Percentiles rank a stretch among this genome's conserved stretches.
These are phyloP conservation scores for Dothistroma septosporum DNA, from an alignment of 2,329 filamentous ascomycete genomes.

Conservation along the genomic window DNA sequence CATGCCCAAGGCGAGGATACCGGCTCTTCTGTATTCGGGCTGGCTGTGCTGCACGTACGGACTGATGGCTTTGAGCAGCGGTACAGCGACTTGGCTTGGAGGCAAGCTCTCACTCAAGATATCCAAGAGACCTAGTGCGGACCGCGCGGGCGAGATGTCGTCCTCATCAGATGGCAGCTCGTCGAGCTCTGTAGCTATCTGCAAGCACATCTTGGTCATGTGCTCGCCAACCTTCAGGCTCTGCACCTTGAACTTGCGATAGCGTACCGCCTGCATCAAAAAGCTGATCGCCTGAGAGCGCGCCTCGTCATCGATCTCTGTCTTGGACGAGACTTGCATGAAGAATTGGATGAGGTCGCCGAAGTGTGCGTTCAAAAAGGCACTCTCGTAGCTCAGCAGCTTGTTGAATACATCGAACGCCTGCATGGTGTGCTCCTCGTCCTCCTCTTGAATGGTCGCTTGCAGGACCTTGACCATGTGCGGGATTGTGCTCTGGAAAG, in stretches of 20 bases:
- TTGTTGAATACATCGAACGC: constrained; percentile 97
- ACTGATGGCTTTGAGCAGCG: constrained; percentile 80
- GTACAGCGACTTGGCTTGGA: constrained; percentile 89
- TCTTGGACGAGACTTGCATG: constrained; percentile 78
- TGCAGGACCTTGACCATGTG: constrained; percentile 87
- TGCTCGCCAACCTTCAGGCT: constrained; percentile 80
- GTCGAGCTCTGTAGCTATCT: constrained; percentile 85
- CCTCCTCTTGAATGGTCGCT: constrained; percentile 64
- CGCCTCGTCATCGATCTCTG: constrained; percentile 74
- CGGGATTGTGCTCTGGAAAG: constrained; percentile 77
- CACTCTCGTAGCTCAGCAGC: constrained; percentile 81
- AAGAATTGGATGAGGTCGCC: constrained; percentile 90
- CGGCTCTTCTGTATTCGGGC: constrained; percentile 78
- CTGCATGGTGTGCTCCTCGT: constrained; percentile 85
- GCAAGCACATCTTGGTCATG: constrained; percentile 80
- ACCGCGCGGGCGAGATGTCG: constrained; percentile 77
- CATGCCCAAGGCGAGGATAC: constrained; percentile 86
- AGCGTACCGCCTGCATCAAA: constrained; percentile 86
- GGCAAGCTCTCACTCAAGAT: constrained; percentile 83
- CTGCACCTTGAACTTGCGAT: constrained; percentile 93
- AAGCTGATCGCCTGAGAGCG: constrained; percentile 88
- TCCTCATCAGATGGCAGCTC: constrained; percentile 69
- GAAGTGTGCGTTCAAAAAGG: constrained; percentile 78
- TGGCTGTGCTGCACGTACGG: constrained; percentile 72
- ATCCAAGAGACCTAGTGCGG: constrained; percentile 82